Evolutionary conservation across 805 yeast genomes (phyloP), one percentile per base, ranked within the genome.

Genomic region (Scheffersomyces spartinae): DNA sequence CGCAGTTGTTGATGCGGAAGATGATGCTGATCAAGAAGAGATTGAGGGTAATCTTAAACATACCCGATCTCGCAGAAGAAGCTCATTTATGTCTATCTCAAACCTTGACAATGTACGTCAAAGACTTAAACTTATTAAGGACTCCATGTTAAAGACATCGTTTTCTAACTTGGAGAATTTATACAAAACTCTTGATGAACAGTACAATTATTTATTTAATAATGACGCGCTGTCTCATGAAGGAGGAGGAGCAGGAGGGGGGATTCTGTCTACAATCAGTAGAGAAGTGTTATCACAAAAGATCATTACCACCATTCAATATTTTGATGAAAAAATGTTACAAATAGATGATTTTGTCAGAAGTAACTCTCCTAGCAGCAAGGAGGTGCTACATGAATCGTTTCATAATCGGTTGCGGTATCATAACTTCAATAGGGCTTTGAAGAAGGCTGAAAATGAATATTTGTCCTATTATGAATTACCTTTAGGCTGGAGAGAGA

Each of bases 401-500:
- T 22, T 40, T 51, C 7, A 38, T 46, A 44, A 49, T 26, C 52
- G 50, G 14, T 50, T 56, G 34, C 43, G 52, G 21, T 58, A 43
- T 32, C 51, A 40, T 27, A 60, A 60, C 42, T 60, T 60, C 37
- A 57, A 60, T 35, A 47, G 42, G 25, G 61, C 62, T 2, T 33
- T 55, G 20, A 46, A 43, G 15, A 29, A 35, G 3, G 56, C 56
- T 3, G 45, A 53, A 31, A 24, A 26, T 24, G 38, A 76, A 23
- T 65, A 74, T 29, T 52, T 88, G 21, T 84, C 83, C 37, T 82
- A 77, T 48, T 83, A 81, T 44, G 94, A 88, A 48, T 59, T 88
- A 21, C 98, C 98, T 2, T 71, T 77, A 38, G 83, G 80, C 24
- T 88, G 95, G 94, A 69, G 94, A 43, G 96, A 86, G 52, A 88